Conservation (phyloP, 441 rosid genomes). For the Erodium moschatum region DNA sequence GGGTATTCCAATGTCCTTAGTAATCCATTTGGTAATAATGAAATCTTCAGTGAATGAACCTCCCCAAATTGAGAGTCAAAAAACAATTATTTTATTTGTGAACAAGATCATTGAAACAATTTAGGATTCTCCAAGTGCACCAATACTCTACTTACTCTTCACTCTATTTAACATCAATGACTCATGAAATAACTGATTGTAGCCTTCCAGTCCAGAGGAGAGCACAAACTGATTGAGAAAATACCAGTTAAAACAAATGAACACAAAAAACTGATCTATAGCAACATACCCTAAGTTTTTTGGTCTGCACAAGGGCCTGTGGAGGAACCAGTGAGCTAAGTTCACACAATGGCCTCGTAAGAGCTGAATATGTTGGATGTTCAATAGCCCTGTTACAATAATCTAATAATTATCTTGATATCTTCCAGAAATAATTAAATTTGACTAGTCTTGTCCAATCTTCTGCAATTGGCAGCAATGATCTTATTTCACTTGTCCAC, state of each 20-base stretch:
- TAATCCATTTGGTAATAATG: too few relatives aligned
- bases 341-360: conserved; percentile 95
- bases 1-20: neutral
- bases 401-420: conserved; percentile 14
- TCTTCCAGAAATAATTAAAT: conserved; percentile 2
- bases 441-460: too few relatives aligned
- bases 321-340: conserved; percentile 89
- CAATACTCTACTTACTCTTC: too few relatives aligned
- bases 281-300: conserved; percentile 79
- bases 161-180: too few relatives aligned
- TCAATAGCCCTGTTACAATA: conserved; percentile 78
- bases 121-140: neutral
- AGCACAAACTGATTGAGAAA: neutral
- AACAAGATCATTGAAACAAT: neutral
- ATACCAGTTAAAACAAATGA: neutral
- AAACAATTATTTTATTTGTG: neutral
- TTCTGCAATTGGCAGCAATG: too few relatives aligned
- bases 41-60: neutral
- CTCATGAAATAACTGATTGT: too few relatives aligned
- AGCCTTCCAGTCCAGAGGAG: neutral
- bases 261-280: conserved; percentile 17
- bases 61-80: neutral
- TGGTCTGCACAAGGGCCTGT: conserved; percentile 72
- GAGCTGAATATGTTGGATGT: conserved; percentile 93
- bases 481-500: too few relatives aligned